These are phyloP conservation scores for Plectosphaerella cucumerina DNA, from an alignment of 2,329 filamentous ascomycete genomes.

Conservation along the genomic window DNA sequence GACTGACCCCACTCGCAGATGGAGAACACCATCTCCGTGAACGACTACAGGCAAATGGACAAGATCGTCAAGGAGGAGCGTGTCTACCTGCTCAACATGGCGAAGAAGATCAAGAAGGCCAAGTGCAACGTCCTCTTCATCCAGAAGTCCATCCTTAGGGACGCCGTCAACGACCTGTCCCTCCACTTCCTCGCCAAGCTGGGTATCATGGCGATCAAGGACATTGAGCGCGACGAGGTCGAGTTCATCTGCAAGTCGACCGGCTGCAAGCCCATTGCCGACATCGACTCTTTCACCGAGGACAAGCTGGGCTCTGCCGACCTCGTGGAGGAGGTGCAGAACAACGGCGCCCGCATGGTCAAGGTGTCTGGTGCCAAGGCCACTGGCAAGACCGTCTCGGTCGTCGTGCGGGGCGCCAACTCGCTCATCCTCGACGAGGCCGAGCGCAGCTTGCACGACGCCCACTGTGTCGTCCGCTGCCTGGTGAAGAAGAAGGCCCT, in stretches of 20 bases:
- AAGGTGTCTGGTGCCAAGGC: conserved; percentile 90
- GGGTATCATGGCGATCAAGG: conserved; percentile 92
- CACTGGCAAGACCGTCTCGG: conserved; percentile 83
- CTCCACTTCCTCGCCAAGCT: conserved; percentile 97
- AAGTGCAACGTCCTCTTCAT: conserved; percentile 99
- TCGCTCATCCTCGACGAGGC: conserved; percentile 92
- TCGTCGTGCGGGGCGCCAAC: conserved; percentile 94
- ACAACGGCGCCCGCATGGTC: conserved; percentile 84
- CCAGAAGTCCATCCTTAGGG: conserved; percentile 95
- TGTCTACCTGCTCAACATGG: conserved; percentile 95
- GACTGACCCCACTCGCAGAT: conserved; percentile 54
- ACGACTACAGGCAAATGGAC: conserved; percentile 99
- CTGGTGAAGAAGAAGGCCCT: conserved; percentile 99
- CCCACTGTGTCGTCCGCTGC: conserved; percentile 94
- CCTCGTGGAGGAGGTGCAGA: conserved; percentile 86
- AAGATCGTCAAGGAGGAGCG: conserved; percentile 99
- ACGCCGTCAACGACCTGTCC: conserved; percentile 95
- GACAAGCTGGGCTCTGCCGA: conserved; percentile 96
- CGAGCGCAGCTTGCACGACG: conserved; percentile 93
- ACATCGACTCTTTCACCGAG: conserved; percentile 97
- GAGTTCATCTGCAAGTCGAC: conserved; percentile 99
- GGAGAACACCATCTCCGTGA: conserved; percentile 99
- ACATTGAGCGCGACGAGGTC: conserved; percentile 97
- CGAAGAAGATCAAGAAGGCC: conserved; percentile 99
- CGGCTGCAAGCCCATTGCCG: conserved; percentile 97